Evolutionary conservation across 1,139 yeast species (phyloP), one percentile per base, ranked within the genome.

Genomic region (Hemisphaericaspora lyxosophila): DNA sequence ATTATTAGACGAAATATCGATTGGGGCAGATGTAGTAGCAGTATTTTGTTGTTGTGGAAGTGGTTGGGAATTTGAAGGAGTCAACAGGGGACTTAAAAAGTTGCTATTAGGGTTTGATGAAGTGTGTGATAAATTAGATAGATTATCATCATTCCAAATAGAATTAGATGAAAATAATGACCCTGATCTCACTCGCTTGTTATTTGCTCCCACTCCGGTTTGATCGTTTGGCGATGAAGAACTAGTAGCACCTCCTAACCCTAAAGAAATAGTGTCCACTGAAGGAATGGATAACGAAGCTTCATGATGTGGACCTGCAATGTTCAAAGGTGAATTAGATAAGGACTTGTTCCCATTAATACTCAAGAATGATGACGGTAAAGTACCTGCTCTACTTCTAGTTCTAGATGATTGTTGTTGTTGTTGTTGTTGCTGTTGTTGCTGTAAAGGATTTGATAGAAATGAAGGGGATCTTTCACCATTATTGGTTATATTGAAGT

Each of bases 341-440:
- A 41, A 34, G 30, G 46, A 34, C 13, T 28, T 38, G 35, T 13
- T 36, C 25, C 27, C 18, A 13, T 18, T 29, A 11, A 28, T 18
- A 35, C 44, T 45, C 36, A 56, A 41, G 38, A 72, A 60, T 31
- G 72, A 60, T n/a, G 79, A 68, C 3, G 81, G 80, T 23, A 75
- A 53, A 11, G 84, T 78, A 2, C 82, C 83, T 3, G 84, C 77
- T 49, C 84, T 64, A 44, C 74, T 69, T 47, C 83, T 63, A 12
- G 71, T 55, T 47, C 45, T 43, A 17, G 18, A 18, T 11, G 16
- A 16, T 33, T 22, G 44, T 33, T 26, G 48, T 40, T 17, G 48
- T 25, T 12, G 35, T 34, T 30, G 31, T 19, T 37, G 31, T 31
- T n/a, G 34, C 41, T 45, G 36, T 12, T 34, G 46, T 3, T 20